These are phyloP conservation scores for Bipolaris sorokiniana DNA, from an alignment of 2,329 filamentous ascomycete species.

Conservation along the genomic window DNA sequence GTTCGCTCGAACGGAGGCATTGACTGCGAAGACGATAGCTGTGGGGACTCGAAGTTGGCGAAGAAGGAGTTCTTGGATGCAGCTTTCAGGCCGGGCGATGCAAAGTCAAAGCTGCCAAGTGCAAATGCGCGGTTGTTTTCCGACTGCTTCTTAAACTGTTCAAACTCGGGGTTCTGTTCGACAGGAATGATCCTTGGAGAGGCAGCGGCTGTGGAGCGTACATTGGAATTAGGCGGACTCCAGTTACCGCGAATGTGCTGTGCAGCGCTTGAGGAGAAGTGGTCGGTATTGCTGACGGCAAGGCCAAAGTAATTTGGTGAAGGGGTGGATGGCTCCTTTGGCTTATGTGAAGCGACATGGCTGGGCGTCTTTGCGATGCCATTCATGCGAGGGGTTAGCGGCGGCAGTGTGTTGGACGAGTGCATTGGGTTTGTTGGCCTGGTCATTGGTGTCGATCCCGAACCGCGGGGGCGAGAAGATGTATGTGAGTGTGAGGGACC, in stretches of 20 bases:
- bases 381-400: constrained; percentile 43
- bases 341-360: constrained; percentile 29
- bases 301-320: constrained; percentile 92
- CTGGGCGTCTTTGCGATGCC: constrained; percentile 43
- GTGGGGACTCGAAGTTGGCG: constrained; percentile 33
- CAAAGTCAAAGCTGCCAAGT: constrained; percentile 52
- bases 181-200: constrained; percentile 73
- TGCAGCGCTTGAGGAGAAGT: constrained; percentile 65
- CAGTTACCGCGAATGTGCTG: constrained; percentile 72
- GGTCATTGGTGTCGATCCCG: constrained; percentile 39
- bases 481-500: constrained; percentile 38
- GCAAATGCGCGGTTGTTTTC: constrained; percentile 64
- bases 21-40: constrained; percentile 34
- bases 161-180: constrained; percentile 81
- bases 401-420: constrained; percentile 28
- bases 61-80: constrained; percentile 36
- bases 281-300: constrained; percentile 64
- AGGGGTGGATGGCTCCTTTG: constrained; percentile 46
- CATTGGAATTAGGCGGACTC: constrained; percentile 73
- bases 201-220: constrained; percentile 71
- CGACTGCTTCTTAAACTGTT: constrained; percentile 73
- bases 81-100: constrained; percentile 37
- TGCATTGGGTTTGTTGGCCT: constrained; percentile 37
- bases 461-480: constrained; percentile 31
- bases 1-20: constrained; percentile 27